Conservation (phyloP, 2,329 filamentous ascomycete species). For the Exophiala dermatitidis region DNA sequence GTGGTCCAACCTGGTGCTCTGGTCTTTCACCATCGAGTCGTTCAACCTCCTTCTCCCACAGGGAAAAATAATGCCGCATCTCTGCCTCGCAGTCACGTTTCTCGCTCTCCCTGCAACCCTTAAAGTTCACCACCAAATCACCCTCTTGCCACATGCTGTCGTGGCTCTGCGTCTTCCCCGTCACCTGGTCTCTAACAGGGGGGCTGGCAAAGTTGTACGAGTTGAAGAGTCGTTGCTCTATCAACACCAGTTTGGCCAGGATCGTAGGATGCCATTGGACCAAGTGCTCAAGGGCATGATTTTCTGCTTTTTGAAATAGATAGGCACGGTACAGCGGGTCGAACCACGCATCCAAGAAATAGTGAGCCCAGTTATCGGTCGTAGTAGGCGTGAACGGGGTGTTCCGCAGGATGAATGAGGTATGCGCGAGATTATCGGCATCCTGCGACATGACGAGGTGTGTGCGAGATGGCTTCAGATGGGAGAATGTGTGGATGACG, state of each 20-base stretch:
- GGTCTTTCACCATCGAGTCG: slow-evolving; percentile 17
- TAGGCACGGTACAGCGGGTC: slow-evolving; percentile 89
- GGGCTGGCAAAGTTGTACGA: slow-evolving; percentile 54
- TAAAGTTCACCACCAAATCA: slow-evolving; percentile 75
- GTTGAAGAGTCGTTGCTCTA: slow-evolving; percentile 81
- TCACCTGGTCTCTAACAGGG: slow-evolving; percentile 32
- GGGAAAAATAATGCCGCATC: slow-evolving; percentile 50
- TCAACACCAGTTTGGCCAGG: slow-evolving; percentile 75
- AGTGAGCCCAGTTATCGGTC: slow-evolving; percentile 77
- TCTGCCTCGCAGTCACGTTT: slow-evolving; percentile 63
- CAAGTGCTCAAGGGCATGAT: slow-evolving; percentile 81
- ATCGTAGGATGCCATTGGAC: slow-evolving; percentile 97
- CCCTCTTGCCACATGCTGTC: slow-evolving; percentile 69
- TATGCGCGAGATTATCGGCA: slow-evolving; percentile 64
- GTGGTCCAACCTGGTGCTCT: slow-evolving; percentile 4
- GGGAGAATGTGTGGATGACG: slow-evolving; percentile 87
- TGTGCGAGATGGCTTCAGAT: slow-evolving; percentile 69
- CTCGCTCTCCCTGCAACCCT: slow-evolving; percentile 56
- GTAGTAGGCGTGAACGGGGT: slow-evolving; percentile 17
- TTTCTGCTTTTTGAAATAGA: slow-evolving; percentile 92
- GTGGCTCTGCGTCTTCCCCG: slow-evolving; percentile 28
- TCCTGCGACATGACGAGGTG: slow-evolving; percentile 83
- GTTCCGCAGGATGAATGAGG: slow-evolving; percentile 66
- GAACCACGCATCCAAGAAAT: slow-evolving; percentile 91
- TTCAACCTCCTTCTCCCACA: slow-evolving; percentile 35